Evolutionary conservation across 257 asterid genomes (phyloP).

Genomic region (Oldenlandia corymbosa): DNA sequence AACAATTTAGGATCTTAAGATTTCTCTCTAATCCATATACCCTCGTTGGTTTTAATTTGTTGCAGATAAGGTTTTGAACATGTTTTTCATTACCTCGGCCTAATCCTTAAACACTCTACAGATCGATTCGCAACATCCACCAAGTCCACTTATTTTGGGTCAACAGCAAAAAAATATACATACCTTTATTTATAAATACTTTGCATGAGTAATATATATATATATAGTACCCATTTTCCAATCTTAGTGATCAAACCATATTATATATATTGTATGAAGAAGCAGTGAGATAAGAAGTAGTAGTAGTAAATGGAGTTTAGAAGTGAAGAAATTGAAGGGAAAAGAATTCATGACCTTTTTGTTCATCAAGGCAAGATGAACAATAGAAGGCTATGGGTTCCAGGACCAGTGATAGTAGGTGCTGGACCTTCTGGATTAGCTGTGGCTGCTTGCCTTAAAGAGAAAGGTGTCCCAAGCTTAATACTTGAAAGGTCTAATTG

Average conservation of each 20-base stretch:
- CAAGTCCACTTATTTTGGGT: no score
- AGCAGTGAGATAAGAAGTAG: no score
- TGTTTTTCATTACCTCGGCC: background rate
- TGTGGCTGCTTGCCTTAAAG: conserved; percentile 34
- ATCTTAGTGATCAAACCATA: background rate
- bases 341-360: conserved; percentile 13
- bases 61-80: conserved; percentile 9
- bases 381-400: background rate
- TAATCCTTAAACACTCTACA: conserved; percentile 10
- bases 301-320: conserved; percentile 13
- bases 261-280: no score
- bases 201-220: no score
- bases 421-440: conserved; percentile 47
- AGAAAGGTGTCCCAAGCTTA: conserved; percentile 23
- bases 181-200: no score
- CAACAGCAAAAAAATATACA: no score
- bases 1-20: conserved; percentile 15
- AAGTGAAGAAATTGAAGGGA: conserved; percentile 19
- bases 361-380: conserved; percentile 2
- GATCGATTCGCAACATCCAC: background rate
- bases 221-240: no score
- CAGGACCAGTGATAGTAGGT: conserved; percentile 30
- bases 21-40: conserved; percentile 4
- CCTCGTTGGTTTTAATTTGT: background rate
- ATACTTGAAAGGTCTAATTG: conserved; percentile 29